These are phyloP conservation scores for Saccharum spontaneum DNA, from an alignment of 176 grass and related monocot species.

Conservation along the genomic window DNA sequence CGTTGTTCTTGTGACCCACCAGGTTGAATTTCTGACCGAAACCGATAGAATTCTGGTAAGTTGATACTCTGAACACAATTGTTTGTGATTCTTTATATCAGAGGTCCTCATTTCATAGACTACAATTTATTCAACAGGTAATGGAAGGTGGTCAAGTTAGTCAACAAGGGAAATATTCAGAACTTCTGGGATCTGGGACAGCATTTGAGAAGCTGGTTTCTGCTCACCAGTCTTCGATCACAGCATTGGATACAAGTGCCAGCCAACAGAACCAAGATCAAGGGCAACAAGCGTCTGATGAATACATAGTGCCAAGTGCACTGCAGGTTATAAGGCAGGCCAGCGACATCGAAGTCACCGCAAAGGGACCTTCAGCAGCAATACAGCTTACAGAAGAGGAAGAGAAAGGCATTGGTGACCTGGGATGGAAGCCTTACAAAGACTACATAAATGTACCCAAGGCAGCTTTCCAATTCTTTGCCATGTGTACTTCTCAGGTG, in stretches of 20 bases:
- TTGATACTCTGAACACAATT: background rate
- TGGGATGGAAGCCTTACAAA: constrained; percentile 93
- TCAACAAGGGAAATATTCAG: constrained; percentile 68
- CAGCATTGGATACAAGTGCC: constrained; percentile 50
- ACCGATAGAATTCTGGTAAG: constrained; percentile 74
- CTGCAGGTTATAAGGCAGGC: constrained; percentile 37
- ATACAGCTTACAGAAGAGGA: constrained; percentile 79
- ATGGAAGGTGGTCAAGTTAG: constrained; percentile 72
- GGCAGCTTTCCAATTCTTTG: constrained; percentile 43
- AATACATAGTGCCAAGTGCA: constrained; percentile 14
- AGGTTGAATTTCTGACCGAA: constrained; percentile 83
- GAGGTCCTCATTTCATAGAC: background rate
- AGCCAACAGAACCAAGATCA: constrained; percentile 34
- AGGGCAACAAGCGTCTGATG: constrained; percentile 17
- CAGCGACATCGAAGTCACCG: constrained; percentile 50
- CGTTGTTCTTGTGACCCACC: constrained; percentile 89
- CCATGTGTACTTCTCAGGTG: constrained; percentile 42
- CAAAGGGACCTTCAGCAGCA: constrained; percentile 37
- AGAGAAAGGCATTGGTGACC: constrained; percentile 65
- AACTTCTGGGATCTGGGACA: constrained; percentile 67
- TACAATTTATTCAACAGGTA: constrained; percentile 49
- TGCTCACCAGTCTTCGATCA: constrained; percentile 75
- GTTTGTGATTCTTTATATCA: background rate
- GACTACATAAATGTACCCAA: constrained; percentile 73
- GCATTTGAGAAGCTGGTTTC: constrained; percentile 84